phyloP scores from a whole-genome alignment of 768 basidiomycete species.

The Porphyrellus cyaneotinctus region DNA sequence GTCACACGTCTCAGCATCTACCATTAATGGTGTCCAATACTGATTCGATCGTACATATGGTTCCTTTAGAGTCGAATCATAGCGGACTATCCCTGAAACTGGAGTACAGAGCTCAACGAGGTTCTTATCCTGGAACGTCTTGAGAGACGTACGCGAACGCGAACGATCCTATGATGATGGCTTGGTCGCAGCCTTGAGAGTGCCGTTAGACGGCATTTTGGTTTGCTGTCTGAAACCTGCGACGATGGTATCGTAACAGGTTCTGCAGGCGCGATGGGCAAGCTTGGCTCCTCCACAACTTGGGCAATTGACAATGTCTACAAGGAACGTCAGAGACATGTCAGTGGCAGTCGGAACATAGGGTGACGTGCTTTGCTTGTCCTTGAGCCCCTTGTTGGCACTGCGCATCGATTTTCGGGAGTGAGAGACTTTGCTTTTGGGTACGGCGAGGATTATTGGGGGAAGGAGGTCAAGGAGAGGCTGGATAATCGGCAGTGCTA shows the following conservation, averaged over 20 bases:
- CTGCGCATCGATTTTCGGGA: slow-evolving; percentile 93
- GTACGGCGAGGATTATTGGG: slow-evolving; percentile 85
- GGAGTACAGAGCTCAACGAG: neutral
- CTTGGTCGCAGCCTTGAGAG: neutral
- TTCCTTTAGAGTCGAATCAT: neutral
- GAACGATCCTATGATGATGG: neutral
- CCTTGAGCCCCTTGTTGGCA: slow-evolving; percentile 92
- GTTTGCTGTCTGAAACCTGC: slow-evolving; percentile 21
- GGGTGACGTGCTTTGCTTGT: slow-evolving; percentile 69
- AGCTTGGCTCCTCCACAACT: slow-evolving; percentile 86
- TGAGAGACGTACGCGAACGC: slow-evolving; percentile 1
- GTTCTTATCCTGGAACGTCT: neutral
- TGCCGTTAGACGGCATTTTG: slow-evolving; percentile 6
- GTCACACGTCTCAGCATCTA: neutral
- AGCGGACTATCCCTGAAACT: neutral
- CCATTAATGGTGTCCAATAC: neutral
- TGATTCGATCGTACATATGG: neutral
- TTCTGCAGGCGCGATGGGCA: slow-evolving; percentile 81
- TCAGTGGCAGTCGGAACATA: neutral
- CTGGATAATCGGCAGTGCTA: slow-evolving; percentile 40
- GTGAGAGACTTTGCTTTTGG: slow-evolving; percentile 91
- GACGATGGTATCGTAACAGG: slow-evolving; percentile 53
- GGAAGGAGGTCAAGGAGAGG: slow-evolving; percentile 75
- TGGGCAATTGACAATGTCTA: slow-evolving; percentile 90
- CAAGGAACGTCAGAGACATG: slow-evolving; percentile 5